phyloP scores from a whole-genome alignment of 768 basidiomycete species.

The Tephrocybe sp. region DNA sequence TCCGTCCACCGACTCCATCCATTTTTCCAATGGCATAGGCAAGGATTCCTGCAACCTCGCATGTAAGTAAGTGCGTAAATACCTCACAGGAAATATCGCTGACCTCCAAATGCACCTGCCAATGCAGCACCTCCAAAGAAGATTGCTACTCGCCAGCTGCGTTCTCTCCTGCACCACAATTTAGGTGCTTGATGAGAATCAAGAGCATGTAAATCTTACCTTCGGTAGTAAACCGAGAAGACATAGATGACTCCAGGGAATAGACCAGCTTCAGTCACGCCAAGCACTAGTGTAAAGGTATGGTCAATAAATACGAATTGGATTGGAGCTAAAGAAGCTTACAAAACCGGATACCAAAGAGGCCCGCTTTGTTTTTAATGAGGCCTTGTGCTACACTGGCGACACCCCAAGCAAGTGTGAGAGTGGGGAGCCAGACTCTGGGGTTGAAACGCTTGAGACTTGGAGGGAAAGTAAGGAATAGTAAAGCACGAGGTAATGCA shows the following conservation, averaged over 20 bases:
- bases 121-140: slow-evolving; percentile 64
- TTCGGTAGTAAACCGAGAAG: slow-evolving; percentile 59
- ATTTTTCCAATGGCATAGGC: slow-evolving; percentile 61
- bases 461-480: background rate
- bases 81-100: slow-evolving; percentile 3
- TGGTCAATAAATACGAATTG: background rate
- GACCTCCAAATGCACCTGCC: slow-evolving; percentile 65
- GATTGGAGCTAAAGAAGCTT: slow-evolving; percentile 18
- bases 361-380: slow-evolving; percentile 49
- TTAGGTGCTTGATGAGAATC: background rate
- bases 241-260: slow-evolving; percentile 60
- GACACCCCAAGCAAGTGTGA: slow-evolving; percentile 62
- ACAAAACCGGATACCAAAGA: slow-evolving; percentile 58
- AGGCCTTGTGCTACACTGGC: slow-evolving; percentile 56
- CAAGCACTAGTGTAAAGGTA: slow-evolving; percentile 45
- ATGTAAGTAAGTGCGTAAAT: background rate
- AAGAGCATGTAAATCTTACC: slow-evolving; percentile 23
- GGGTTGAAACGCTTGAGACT: slow-evolving; percentile 62
- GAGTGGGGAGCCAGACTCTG: slow-evolving; percentile 57
- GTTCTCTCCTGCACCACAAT: slow-evolving; percentile 45
- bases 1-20: slow-evolving; percentile 58
- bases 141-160: slow-evolving; percentile 60
- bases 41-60: slow-evolving; percentile 45
- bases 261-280: slow-evolving; percentile 57
- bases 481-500: too few relatives aligned